A percentile compares a stretch with the other conserved stretches of the same genome.
phyloP scores from a whole-genome alignment of 176 grass and related monocot species.

The Cenchrus americanus region DNA sequence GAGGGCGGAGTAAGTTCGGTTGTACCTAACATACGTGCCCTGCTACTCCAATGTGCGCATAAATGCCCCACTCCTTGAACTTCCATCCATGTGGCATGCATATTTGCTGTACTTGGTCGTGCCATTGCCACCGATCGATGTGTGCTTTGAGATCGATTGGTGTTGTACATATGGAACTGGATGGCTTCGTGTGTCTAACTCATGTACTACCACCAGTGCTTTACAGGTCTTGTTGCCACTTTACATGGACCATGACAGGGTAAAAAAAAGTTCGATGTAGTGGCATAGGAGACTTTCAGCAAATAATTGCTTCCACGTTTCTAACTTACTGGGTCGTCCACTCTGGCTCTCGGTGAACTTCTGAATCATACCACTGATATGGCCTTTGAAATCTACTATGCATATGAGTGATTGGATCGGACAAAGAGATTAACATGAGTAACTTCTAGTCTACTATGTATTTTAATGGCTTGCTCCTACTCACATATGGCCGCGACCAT shows the following conservation, averaged over 20 bases:
- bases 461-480: neutral
- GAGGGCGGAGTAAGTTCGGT: neutral
- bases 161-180: neutral
- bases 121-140: neutral
- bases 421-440: neutral
- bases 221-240: neutral
- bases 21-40: constrained; percentile 36
- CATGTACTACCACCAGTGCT: neutral
- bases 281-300: neutral
- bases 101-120: neutral
- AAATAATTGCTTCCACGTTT: constrained; percentile 16
- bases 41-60: neutral
- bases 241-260: constrained; percentile 12
- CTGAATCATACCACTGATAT: neutral
- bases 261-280: neutral
- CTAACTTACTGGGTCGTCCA: neutral
- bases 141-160: neutral
- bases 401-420: neutral
- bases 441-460: neutral
- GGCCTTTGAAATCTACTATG: too few species aligned
- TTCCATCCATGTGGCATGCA: neutral
- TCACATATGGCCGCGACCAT: neutral
- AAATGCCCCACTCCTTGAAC: neutral
- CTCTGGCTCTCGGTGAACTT: neutral
- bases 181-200: neutral